These are phyloP conservation scores for Teratosphaeria gauchensis DNA, from an alignment of 2,329 filamentous ascomycete species.

Conservation along the genomic window DNA sequence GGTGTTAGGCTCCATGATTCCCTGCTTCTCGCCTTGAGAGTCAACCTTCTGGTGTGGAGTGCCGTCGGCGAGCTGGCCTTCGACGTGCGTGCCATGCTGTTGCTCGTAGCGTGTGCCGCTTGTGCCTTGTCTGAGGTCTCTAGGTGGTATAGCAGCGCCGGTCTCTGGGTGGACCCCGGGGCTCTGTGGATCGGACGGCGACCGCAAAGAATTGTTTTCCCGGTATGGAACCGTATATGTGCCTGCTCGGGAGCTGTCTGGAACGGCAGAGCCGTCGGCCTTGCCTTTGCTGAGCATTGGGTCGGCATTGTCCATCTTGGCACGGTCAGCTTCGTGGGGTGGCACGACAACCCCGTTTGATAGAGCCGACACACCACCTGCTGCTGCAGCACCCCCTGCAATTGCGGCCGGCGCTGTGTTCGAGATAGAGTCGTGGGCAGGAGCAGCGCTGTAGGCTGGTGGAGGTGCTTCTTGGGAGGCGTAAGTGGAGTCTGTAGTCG, in stretches of 20 bases:
- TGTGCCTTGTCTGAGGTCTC: conserved; percentile 28
- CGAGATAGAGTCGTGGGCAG: neutral
- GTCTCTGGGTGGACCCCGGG: conserved; percentile 4
- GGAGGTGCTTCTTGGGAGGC: neutral
- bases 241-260: conserved; percentile 10
- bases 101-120: conserved; percentile 32
- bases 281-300: conserved; percentile 6
- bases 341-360: neutral
- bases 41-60: conserved; percentile 35
- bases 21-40: conserved; percentile 35
- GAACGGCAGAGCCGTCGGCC: conserved; percentile 4
- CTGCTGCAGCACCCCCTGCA: neutral
- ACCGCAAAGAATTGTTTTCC: conserved; percentile 1
- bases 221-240: conserved; percentile 18
- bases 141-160: conserved; percentile 29
- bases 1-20: conserved; percentile 39
- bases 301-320: conserved; percentile 4
- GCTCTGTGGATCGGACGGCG: neutral
- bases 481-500: neutral
- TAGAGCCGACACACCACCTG: neutral
- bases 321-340: neutral
- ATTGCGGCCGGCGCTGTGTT: conserved; percentile 2
- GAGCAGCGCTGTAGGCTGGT: neutral
- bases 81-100: conserved; percentile 35
- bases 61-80: conserved; percentile 31